Evolutionary conservation across 768 basidiomycete genomes (phyloP).

Genomic region (Naganishia randhawae): DNA sequence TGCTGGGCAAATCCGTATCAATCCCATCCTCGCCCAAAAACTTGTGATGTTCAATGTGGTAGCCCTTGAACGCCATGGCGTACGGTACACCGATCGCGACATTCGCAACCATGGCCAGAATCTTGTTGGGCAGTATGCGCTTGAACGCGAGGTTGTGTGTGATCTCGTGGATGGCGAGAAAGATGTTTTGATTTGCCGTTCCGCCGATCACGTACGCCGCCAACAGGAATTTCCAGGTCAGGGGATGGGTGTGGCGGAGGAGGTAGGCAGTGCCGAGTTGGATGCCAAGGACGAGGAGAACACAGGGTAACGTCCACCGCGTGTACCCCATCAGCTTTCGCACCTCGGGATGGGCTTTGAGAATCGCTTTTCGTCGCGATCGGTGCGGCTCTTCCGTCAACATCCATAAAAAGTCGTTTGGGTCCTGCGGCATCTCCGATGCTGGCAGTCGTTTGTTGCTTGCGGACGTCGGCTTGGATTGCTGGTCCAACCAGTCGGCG

Average conservation of each 20-base stretch:
- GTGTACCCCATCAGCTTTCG: slow-evolving; percentile 96
- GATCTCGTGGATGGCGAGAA: slow-evolving; percentile 97
- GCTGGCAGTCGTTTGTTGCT: not conserved
- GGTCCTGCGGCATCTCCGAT: slow-evolving; percentile 60
- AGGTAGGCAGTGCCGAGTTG: slow-evolving; percentile 66
- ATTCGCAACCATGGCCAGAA: slow-evolving; percentile 85
- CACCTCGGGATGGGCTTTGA: slow-evolving; percentile 94
- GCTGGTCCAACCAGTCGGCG: not conserved
- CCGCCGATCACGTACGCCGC: slow-evolving; percentile 83
- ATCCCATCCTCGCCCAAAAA: slow-evolving; percentile 91
- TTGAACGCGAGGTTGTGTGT: slow-evolving; percentile 95
- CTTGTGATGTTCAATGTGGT: slow-evolving; percentile 96
- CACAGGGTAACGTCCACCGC: slow-evolving; percentile 83
- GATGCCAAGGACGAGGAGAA: slow-evolving; percentile 71
- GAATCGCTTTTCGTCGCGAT: slow-evolving; percentile 74
- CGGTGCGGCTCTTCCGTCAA: slow-evolving; percentile 98
- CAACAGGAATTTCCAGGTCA: slow-evolving; percentile 69
- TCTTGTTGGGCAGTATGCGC: slow-evolving; percentile 74
- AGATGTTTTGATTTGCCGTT: slow-evolving; percentile 94
- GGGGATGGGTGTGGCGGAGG: slow-evolving; percentile 66
- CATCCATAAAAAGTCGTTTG: slow-evolving; percentile 86
- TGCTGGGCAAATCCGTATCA: slow-evolving; percentile 90
- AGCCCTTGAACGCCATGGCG: slow-evolving; percentile 91
- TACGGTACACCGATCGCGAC: slow-evolving; percentile 92
- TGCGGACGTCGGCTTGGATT: too few relatives aligned